A percentile compares a stretch with the other conserved stretches of the same genome.
Evolutionary conservation across 805 yeast species (phyloP).

Genomic region (Cyberlindnera bimundalis): DNA sequence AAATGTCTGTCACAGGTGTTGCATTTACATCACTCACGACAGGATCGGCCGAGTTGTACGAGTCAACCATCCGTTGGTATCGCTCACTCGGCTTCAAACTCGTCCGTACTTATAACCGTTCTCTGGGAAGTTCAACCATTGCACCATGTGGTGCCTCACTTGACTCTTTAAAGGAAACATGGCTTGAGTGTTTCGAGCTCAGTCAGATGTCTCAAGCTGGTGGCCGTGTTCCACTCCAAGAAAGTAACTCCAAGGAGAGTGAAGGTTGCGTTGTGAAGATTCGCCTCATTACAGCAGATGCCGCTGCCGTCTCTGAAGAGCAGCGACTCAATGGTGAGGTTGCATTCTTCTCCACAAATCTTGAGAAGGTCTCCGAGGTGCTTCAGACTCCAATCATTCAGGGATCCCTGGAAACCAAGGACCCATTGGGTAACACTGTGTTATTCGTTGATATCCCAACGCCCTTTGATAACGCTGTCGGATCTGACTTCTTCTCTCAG

Average conservation of each 20-base stretch:
- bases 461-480: slow-evolving; percentile 17
- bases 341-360: slow-evolving; percentile 39
- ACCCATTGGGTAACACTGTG: slow-evolving; percentile 63
- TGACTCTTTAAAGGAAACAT: slow-evolving; percentile 65
- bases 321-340: slow-evolving; percentile 34
- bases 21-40: slow-evolving; percentile 65
- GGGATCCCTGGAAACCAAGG: slow-evolving; percentile 35
- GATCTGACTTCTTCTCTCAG: slow-evolving; percentile 18
- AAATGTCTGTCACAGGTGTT: slow-evolving; percentile 34
- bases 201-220: slow-evolving; percentile 53
- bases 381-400: slow-evolving; percentile 18
- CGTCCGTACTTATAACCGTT: slow-evolving; percentile 57
- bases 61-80: slow-evolving; percentile 53
- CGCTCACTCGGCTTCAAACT: slow-evolving; percentile 56
- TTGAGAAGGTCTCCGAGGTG: slow-evolving; percentile 27
- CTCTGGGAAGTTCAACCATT: slow-evolving; percentile 34
- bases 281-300: slow-evolving; percentile 32
- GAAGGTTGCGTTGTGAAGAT: slow-evolving; percentile 47
- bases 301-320: slow-evolving; percentile 22
- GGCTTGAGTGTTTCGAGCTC: slow-evolving; percentile 70
- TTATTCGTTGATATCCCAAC: slow-evolving; percentile 31
- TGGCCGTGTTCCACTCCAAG: slow-evolving; percentile 51
- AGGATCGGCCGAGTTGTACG: slow-evolving; percentile 42
- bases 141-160: slow-evolving; percentile 51
- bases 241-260: slow-evolving; percentile 35